Evolutionary conservation across 768 basidiomycete species (phyloP), one percentile per base, ranked within the genome.

Genomic region (Dentipellis sp.): DNA sequence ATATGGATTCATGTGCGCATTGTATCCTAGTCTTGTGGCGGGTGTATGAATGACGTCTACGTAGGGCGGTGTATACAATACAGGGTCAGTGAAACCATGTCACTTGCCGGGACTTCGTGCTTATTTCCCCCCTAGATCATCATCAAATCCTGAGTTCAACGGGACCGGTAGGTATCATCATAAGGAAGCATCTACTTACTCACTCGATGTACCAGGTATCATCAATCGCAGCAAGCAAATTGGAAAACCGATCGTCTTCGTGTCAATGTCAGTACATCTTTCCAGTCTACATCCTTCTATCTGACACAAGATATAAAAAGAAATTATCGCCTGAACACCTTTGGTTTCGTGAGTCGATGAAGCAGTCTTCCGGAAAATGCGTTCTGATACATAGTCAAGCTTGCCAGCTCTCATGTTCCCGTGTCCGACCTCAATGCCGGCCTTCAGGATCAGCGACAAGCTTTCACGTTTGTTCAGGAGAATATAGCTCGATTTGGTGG

Each of bases 391-490:
- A 14, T 36, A 23, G 21, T 14, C 22, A 39, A 78, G 75, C 67
- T 82, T 47, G 67, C 81, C 4, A 80, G 80, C 56, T 58, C 66
- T 2, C 62, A 68, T 54, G 70, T 79, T 10, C 65, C 68, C 1
- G 66, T 75, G 0, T 59, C 76, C 59, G 76, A 81, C 58, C 68
- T 81, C 16, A 59, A 61, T 19, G 39, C n/a, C 7, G 60, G 58
- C 21, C 49, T 61, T 4, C 60, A 38, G 83, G 86, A 88, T 64
- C 82, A 86, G 67, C 71, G 75, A 1, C 68, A 72, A 46, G 81
- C 83, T 0, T 65, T 88, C 0, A 61, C 69, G 22, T 88, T 84
- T 65, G 68, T 86, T 5, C 76, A 83, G 59, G 70, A 80, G n/a
- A 82, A 87, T 60, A 82, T 87, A 22, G 74, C 71, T 7, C 70